These are phyloP conservation scores for Mycena haematopus DNA, from an alignment of 768 basidiomycete species.

Conservation along the genomic window DNA sequence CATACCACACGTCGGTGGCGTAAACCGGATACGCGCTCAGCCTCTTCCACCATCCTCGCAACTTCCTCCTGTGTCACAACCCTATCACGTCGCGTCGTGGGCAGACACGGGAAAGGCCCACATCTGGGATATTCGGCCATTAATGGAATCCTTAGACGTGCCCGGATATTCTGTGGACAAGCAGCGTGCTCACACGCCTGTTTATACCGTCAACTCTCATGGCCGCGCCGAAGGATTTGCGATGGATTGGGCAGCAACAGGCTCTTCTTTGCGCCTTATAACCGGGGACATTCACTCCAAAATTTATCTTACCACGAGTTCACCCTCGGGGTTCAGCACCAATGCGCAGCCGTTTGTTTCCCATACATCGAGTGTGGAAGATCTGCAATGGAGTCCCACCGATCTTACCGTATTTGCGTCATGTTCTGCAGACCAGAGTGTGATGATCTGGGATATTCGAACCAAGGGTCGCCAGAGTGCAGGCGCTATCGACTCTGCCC, in stretches of 20 bases:
- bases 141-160: conserved; percentile 88
- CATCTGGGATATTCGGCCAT: conserved; percentile 92
- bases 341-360: conserved; percentile 82
- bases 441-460: conserved; percentile 95
- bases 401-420: conserved; percentile 95
- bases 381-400: conserved; percentile 95
- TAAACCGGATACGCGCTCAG: conserved; percentile 94
- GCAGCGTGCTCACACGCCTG: conserved; percentile 63
- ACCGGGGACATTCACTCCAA: conserved; percentile 92
- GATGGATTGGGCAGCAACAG: conserved; percentile 92
- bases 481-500: conserved; percentile 81
- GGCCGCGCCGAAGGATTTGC: conserved; percentile 93
- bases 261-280: conserved; percentile 77
- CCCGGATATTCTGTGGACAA: conserved; percentile 82
- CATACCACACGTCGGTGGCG: conserved; percentile 88
- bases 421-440: conserved; percentile 90
- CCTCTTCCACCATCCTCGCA: conserved; percentile 72
- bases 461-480: conserved; percentile 87
- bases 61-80: conserved; percentile 72
- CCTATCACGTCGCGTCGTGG: conserved; percentile 94
- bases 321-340: conserved; percentile 83
- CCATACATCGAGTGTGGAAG: conserved; percentile 90
- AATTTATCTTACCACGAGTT: conserved; percentile 90
- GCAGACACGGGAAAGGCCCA: conserved; percentile 97
- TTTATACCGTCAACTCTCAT: conserved; percentile 86